Evolutionary conservation across 129 eudicot genomes (phyloP).

Genomic region (Ambrosia artemisiifolia): DNA sequence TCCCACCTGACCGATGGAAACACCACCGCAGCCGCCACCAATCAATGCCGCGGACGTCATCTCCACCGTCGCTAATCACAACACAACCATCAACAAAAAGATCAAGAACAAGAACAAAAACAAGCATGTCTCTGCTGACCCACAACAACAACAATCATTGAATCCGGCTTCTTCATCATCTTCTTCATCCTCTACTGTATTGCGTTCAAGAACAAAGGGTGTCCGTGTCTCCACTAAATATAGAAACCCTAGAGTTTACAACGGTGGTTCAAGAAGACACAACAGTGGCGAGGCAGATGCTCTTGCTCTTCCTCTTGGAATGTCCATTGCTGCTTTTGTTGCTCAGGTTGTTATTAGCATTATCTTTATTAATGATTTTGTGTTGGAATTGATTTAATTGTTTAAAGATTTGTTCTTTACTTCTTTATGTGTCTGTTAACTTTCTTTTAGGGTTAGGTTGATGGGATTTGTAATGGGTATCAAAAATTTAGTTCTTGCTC

Average conservation of each 20-base stretch:
- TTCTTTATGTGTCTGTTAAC: not conserved
- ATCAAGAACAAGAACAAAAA: constrained; percentile 29
- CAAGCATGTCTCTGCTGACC: constrained; percentile 23
- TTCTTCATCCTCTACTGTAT: constrained; percentile 8
- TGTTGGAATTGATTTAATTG: constrained; percentile 1
- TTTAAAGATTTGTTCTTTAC: not conserved
- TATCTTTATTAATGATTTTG: not conserved
- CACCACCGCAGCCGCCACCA: constrained; percentile 19
- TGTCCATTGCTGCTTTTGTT: constrained; percentile 83
- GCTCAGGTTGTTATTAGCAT: constrained; percentile 45
- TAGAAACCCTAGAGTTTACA: constrained; percentile 29
- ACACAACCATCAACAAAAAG: not conserved
- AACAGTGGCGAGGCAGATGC: constrained; percentile 48
- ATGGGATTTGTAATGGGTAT: too few species aligned
- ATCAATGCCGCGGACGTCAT: constrained; percentile 1
- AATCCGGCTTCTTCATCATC: constrained; percentile 16
- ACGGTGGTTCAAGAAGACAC: constrained; percentile 18
- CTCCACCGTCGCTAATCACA: constrained; percentile 7
- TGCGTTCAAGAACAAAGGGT: constrained; percentile 15
- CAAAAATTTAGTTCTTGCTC: too few species aligned
- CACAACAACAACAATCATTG: constrained; percentile 20
- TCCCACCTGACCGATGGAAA: constrained; percentile 22
- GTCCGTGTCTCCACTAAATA: constrained; percentile 6
- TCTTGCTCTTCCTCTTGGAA: constrained; percentile 81
- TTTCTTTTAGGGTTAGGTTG: not conserved